Percentiles rank a stretch among this genome's conserved stretches.
phyloP scores from a whole-genome alignment of 2,329 filamentous ascomycete genomes.

The Colletotrichum acutatum region DNA sequence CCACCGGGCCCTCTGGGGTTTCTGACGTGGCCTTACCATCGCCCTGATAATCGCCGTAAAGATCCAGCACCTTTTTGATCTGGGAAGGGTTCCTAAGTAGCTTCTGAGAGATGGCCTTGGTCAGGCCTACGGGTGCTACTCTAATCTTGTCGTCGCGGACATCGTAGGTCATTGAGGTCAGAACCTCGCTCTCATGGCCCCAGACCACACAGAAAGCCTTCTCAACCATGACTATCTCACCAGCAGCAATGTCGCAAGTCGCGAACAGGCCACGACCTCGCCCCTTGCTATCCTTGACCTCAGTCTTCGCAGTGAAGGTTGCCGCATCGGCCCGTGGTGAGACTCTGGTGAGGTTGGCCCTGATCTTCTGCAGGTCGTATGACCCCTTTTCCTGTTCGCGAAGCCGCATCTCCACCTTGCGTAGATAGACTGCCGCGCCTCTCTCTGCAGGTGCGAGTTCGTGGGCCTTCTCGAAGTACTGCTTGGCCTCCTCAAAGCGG shows the following conservation, averaged over 20 bases:
- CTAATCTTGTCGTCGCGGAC: constrained; percentile 42
- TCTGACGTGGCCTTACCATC: constrained; percentile 10
- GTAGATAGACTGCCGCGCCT: constrained; percentile 36
- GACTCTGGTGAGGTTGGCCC: constrained; percentile 37
- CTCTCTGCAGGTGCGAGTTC: constrained; percentile 40
- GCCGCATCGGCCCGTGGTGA: constrained; percentile 46
- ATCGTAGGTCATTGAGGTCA: constrained; percentile 47
- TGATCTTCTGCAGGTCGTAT: constrained; percentile 40
- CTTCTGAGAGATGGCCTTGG: constrained; percentile 41
- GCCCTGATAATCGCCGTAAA: constrained; percentile 44
- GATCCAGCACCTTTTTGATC: constrained; percentile 35
- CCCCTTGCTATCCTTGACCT: constrained; percentile 40
- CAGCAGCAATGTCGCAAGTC: constrained; percentile 41
- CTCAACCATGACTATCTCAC: constrained; percentile 51
- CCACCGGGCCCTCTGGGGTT: constrained; percentile 39
- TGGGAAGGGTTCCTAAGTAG: constrained; percentile 43
- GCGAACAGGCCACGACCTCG: constrained; percentile 52
- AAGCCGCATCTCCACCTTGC: constrained; percentile 38
- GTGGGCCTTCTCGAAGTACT: constrained; percentile 39
- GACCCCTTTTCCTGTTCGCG: constrained; percentile 38
- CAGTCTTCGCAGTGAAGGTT: constrained; percentile 41
- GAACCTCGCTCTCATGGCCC: constrained; percentile 43
- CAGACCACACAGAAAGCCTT: constrained; percentile 47
- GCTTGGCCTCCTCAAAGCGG: constrained; percentile 39
- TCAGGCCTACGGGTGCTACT: constrained; percentile 45